Conservation (phyloP, 192 early-diverging fungal species). For the Glomus cerebriforme region DNA sequence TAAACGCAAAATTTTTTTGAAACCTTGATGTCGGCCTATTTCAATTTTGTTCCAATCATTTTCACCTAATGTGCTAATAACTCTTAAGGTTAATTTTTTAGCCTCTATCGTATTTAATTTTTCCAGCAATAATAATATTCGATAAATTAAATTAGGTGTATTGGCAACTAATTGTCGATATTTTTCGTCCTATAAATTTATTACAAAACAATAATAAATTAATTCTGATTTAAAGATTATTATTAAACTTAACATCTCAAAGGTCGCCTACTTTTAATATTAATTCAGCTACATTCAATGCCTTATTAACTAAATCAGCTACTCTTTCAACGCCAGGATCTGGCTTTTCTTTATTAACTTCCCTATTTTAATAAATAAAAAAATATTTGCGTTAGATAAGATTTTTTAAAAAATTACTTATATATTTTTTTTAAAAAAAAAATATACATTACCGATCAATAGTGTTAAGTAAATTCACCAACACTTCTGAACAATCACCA, state of each 20-base stretch:
- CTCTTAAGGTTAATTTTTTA: slow-evolving; percentile 36
- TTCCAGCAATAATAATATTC: slow-evolving; percentile 37
- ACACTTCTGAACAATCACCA: slow-evolving; percentile 42
- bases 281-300: slow-evolving; percentile 36
- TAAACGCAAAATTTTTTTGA: slow-evolving; percentile 44
- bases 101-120: slow-evolving; percentile 37
- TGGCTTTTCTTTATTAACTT: neutral
- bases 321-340: neutral
- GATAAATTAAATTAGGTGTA: slow-evolving; percentile 38
- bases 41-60: slow-evolving; percentile 45
- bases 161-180: slow-evolving; percentile 38
- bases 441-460: slow-evolving; percentile 35
- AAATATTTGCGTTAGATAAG: neutral
- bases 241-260: no score
- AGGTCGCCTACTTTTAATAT: slow-evolving; percentile 36
- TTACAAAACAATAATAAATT: no score
- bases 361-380: neutral
- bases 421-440: neutral
- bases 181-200: slow-evolving; percentile 38
- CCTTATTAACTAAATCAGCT: slow-evolving; percentile 29
- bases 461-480: slow-evolving; percentile 36
- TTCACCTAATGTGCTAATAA: slow-evolving; percentile 41
- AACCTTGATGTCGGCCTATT: slow-evolving; percentile 41
- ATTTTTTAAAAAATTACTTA: neutral
- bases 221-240: no score